These are phyloP conservation scores for Suillus subluteus DNA, from an alignment of 768 basidiomycete genomes.

Conservation along the genomic window DNA sequence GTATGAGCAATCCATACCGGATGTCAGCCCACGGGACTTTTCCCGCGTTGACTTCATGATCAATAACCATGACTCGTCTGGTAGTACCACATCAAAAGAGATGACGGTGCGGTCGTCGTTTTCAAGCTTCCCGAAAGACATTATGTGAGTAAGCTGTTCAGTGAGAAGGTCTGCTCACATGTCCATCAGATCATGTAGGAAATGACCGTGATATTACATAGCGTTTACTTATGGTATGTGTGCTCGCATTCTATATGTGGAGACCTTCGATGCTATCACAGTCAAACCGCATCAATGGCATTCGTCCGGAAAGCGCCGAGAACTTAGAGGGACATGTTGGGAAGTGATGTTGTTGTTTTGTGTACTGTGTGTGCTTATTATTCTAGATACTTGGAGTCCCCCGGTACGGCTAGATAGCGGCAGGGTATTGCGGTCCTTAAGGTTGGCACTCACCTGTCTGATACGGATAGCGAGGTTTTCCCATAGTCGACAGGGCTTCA, in stretches of 20 bases:
- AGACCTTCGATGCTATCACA: not conserved
- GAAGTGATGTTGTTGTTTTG: not conserved
- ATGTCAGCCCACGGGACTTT: constrained; percentile 30
- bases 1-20: constrained; percentile 33
- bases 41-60: constrained; percentile 23
- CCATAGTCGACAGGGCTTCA: no score
- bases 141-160: constrained; percentile 34
- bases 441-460: no score
- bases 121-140: constrained; percentile 33
- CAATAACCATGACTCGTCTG: constrained; percentile 18
- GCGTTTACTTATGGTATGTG: not conserved
- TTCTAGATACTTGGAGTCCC: not conserved
- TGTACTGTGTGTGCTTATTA: not conserved
- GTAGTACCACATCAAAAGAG: constrained; percentile 14
- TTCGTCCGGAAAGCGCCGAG: not conserved
- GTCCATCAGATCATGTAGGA: constrained; percentile 26
- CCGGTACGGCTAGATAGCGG: not conserved
- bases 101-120: constrained; percentile 21
- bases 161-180: constrained; percentile 16
- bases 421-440: not conserved
- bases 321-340: not conserved
- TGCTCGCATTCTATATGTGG: constrained; percentile 10
- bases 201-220: constrained; percentile 8
- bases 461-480: no score
- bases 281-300: not conserved